These are phyloP conservation scores for Ogataea corticis DNA, from an alignment of 805 yeast genomes.

Conservation along the genomic window DNA sequence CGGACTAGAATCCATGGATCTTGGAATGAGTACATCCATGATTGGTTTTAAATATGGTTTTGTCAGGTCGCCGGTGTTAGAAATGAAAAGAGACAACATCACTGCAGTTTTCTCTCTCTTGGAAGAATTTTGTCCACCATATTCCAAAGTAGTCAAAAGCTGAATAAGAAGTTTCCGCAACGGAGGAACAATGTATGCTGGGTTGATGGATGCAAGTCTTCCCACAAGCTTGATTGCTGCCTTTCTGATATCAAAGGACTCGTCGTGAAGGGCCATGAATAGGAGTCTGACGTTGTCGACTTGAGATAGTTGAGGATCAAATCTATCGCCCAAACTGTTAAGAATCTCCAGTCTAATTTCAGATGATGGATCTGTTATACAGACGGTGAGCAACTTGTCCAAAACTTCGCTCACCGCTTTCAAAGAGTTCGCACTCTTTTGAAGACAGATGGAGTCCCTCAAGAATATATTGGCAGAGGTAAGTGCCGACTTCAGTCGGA, in stretches of 20 bases:
- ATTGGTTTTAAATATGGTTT: conserved; percentile 90
- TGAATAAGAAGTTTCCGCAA: conserved; percentile 84
- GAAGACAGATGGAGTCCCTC: conserved; percentile 80
- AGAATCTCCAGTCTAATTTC: conserved; percentile 84
- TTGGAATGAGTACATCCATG: conserved; percentile 78
- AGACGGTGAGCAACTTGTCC: conserved; percentile 74
- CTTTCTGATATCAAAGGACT: conserved; percentile 77
- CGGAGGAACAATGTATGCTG: conserved; percentile 94
- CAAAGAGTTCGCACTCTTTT: conserved; percentile 77
- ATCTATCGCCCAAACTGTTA: conserved; percentile 65
- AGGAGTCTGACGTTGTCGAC: conserved; percentile 85
- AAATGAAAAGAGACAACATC: conserved; percentile 68
- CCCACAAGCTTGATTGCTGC: conserved; percentile 81
- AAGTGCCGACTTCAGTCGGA: conserved; percentile 80
- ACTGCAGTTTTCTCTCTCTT: conserved; percentile 87
- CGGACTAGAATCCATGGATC: conserved; percentile 68
- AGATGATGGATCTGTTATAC: conserved; percentile 84
- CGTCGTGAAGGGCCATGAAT: conserved; percentile 90
- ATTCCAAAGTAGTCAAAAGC: conserved; percentile 79
- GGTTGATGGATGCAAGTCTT: conserved; percentile 79
- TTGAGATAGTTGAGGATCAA: conserved; percentile 92
- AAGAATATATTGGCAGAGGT: conserved; percentile 77
- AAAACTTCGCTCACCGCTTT: conserved; percentile 83
- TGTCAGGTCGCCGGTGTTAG: conserved; percentile 78
- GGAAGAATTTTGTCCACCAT: conserved; percentile 65